phyloP scores from a whole-genome alignment of 1,284 basidiomycete species.

The Ustilago shanxiensis region DNA sequence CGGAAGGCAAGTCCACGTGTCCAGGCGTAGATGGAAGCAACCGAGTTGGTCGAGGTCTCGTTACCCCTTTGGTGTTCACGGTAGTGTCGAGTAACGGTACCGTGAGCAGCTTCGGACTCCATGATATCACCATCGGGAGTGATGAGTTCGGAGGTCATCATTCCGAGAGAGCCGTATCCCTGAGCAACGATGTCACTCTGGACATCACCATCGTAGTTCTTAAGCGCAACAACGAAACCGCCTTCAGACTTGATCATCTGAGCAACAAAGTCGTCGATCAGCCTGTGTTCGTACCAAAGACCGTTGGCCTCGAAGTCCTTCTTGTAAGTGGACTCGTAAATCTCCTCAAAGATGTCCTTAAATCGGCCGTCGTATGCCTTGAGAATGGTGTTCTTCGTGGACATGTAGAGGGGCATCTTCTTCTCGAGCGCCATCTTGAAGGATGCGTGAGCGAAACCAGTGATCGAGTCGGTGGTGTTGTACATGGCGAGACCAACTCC shows the following conservation, averaged over 20 bases:
- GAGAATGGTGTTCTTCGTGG: constrained; percentile 70
- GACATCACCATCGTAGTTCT: constrained; percentile 68
- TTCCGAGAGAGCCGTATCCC: constrained; percentile 87
- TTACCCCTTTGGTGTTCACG: constrained; percentile 92
- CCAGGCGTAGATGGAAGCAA: constrained; percentile 99
- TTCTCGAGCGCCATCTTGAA: constrained; percentile 99
- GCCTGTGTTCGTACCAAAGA: constrained; percentile 96
- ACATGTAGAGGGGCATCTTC: constrained; percentile 82
- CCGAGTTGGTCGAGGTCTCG: constrained; percentile 93
- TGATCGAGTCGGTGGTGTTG: constrained; percentile 78
- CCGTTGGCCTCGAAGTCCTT: constrained; percentile 82
- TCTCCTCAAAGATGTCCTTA: constrained; percentile 98
- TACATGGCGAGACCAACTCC: constrained; percentile 72
- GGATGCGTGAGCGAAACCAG: constrained; percentile 93
- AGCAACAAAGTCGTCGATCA: constrained; percentile 79
- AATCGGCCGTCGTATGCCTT: constrained; percentile 84
- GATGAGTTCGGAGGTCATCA: constrained; percentile 98
- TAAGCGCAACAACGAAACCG: constrained; percentile 91
- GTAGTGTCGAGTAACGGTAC: constrained; percentile 84
- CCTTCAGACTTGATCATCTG: constrained; percentile 96
- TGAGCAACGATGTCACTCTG: constrained; percentile 73
- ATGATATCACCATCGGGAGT: constrained; percentile 93
- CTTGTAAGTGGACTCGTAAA: constrained; percentile 88
- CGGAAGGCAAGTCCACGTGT: constrained; percentile 89
- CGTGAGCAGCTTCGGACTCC: constrained; percentile 78